Percentiles rank a stretch among this genome's conserved stretches.
Evolutionary conservation across 208 protist genomes (phyloP).

Genomic region (Kentomonas sorsogonicus): DNA sequence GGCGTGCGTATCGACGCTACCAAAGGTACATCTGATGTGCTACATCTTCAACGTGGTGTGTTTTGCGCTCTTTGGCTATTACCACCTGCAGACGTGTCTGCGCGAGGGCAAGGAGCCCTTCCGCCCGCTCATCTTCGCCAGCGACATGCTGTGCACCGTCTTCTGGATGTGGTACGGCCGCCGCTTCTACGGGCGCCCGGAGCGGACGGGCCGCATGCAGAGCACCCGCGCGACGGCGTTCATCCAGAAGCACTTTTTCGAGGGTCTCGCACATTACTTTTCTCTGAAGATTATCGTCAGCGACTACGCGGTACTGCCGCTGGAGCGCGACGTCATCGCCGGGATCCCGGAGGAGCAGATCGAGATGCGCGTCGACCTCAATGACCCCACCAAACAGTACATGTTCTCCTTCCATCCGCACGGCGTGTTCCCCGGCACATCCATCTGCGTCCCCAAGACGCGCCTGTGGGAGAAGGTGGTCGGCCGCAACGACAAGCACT

Average conservation of each 20-base stretch:
- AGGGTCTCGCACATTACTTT: conserved; percentile 58
- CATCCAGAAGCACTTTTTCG: conserved; percentile 54
- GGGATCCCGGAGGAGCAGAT: not conserved
- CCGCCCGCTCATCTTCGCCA: conserved; percentile 25
- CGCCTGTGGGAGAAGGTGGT: conserved; percentile 30
- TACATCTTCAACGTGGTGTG: conserved; percentile 41
- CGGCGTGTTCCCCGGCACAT: conserved; percentile 60
- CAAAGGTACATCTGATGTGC: conserved; percentile 40
- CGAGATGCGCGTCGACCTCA: conserved; percentile 31
- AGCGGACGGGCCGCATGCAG: conserved; percentile 48
- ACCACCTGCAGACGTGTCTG: conserved; percentile 58
- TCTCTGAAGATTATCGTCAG: conserved; percentile 30
- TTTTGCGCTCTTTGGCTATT: conserved; percentile 44
- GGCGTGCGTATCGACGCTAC: conserved; percentile 58
- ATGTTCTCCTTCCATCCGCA: conserved; percentile 73
- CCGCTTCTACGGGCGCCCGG: conserved; percentile 44
- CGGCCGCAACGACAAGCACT: conserved; percentile 27
- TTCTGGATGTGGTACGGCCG: conserved; percentile 71
- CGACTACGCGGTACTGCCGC: conserved; percentile 19
- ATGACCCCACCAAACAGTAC: conserved; percentile 54
- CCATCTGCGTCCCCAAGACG: conserved; percentile 30
- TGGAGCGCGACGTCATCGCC: conserved; percentile 4
- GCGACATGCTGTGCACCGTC: conserved; percentile 30
- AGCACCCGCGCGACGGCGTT: conserved; percentile 23
- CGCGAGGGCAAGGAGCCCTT: conserved; percentile 28